phyloP scores from a whole-genome alignment of 495 filamentous ascomycete genomes.

The Aspergillus indologenus region DNA sequence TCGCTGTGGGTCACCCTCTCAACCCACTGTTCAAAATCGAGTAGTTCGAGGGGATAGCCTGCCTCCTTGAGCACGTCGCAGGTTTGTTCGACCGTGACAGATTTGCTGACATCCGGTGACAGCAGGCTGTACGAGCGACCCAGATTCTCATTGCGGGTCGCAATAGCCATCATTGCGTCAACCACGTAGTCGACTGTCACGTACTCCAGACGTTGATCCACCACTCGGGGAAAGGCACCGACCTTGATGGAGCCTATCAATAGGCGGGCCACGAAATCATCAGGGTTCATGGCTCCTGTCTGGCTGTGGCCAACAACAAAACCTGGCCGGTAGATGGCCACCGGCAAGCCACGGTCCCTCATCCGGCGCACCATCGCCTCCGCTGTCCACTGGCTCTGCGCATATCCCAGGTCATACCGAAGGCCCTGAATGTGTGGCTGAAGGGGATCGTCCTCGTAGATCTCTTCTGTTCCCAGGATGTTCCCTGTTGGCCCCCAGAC shows the following conservation, averaged over 20 bases:
- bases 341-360: slow-evolving; percentile 18
- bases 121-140: slow-evolving; percentile 13
- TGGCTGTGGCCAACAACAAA: slow-evolving; percentile 21
- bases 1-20: slow-evolving; percentile 1
- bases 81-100: slow-evolving; percentile 8
- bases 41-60: slow-evolving; percentile 5
- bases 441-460: slow-evolving; percentile 17
- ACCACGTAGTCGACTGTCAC: slow-evolving; percentile 21
- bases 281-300: slow-evolving; percentile 20
- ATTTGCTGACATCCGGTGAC: slow-evolving; percentile 2
- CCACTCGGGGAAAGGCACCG: slow-evolving; percentile 16
- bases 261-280: slow-evolving; percentile 27
- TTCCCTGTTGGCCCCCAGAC: slow-evolving; percentile 14
- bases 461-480: slow-evolving; percentile 2
- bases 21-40: slow-evolving; percentile 16
- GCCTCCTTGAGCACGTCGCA: slow-evolving; percentile 15
- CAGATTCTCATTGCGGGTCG: neutral
- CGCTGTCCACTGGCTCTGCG: slow-evolving; percentile 23
- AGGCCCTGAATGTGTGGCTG: slow-evolving; percentile 11
- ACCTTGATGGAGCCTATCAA: slow-evolving; percentile 19
- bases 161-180: slow-evolving; percentile 18
- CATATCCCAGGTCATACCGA: slow-evolving; percentile 21
- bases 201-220: slow-evolving; percentile 13
- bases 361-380: slow-evolving; percentile 20
- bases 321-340: slow-evolving; percentile 25